Evolutionary conservation across 192 early-diverging fungal genomes (phyloP), one percentile per base, ranked within the genome.

Genomic region (Podochytrium sp.): DNA sequence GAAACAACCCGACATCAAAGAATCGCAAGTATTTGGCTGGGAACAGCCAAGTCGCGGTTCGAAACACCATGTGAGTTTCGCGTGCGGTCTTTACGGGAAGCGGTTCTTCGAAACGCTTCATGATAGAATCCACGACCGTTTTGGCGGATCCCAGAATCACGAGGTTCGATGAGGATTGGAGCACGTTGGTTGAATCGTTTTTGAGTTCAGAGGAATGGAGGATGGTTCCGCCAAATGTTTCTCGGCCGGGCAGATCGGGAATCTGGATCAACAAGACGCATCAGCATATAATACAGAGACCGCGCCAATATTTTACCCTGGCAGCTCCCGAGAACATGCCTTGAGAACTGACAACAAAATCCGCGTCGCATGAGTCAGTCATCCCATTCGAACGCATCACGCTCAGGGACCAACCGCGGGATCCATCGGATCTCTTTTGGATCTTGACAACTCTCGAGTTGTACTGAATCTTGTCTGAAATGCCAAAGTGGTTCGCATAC

Each of bases 271-370:
- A n/a, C n/a, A n/a, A n/a, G n/a, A n/a, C n/a, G n/a, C n/a, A n/a
- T n/a, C n/a, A n/a, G n/a, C n/a, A 42, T 30, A 33, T 57, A 6
- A 20, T 47, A 20, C 10, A 47, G 7, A 47, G 43, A 12, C 43
- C 7, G 43, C 20, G 7, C 20, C 43, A n/a, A 33, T 10, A 20
- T 27, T 18, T 65, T 30, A 49, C 64, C 47, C 30, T 42, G 16
- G 64, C 12, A 14, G 7, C 39, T 1, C 39, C 64, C 0, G 64
- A 65, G 30, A 49, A 65, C 7, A 65, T n/a, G n/a, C 64, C 64
- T 32, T 65, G 64, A 30, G 41, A 14, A 49, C 64, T 65, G 12
- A 65, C 47, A 49, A 65, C 42, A 29, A 65, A 65, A 49, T 65
- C 64, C 42, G 49, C 42, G 1, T 38, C 60, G 12, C 18, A 18